Evolutionary conservation across 352 stramenopile genomes (phyloP).

Genomic region (Plasmopara muralis): DNA sequence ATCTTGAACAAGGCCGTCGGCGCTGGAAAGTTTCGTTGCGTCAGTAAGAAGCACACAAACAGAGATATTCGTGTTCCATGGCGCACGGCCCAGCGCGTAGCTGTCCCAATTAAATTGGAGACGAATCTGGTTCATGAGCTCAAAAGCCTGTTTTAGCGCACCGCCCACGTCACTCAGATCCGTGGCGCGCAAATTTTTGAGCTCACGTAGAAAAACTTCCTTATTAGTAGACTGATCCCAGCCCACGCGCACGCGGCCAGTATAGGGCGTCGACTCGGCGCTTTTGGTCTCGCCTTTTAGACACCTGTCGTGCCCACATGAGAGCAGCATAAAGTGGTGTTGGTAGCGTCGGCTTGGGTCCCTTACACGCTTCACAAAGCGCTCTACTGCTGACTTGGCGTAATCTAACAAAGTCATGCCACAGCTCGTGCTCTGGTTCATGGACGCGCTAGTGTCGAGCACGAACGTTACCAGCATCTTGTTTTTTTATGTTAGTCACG

Average conservation of each 20-base stretch:
- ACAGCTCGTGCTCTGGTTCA: slow-evolving; percentile 85
- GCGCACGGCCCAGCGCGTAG: slow-evolving; percentile 67
- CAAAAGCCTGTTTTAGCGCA: slow-evolving; percentile 71
- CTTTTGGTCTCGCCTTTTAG: slow-evolving; percentile 9
- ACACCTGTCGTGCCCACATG: slow-evolving; percentile 45
- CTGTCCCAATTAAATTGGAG: slow-evolving; percentile 86
- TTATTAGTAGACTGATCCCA: slow-evolving; percentile 86
- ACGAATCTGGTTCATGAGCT: slow-evolving; percentile 87
- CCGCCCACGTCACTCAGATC: slow-evolving; percentile 74
- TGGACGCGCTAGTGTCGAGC: slow-evolving; percentile 86
- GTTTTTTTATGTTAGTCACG: background rate
- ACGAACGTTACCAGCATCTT: slow-evolving; percentile 87
- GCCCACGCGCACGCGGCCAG: slow-evolving; percentile 68
- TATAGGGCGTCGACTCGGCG: slow-evolving; percentile 26
- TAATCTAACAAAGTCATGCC: slow-evolving; percentile 87
- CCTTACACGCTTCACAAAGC: slow-evolving; percentile 82
- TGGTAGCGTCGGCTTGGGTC: slow-evolving; percentile 77
- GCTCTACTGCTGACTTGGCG: slow-evolving; percentile 83
- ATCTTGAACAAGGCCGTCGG: slow-evolving; percentile 68
- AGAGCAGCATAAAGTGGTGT: slow-evolving; percentile 86
- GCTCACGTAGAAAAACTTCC: slow-evolving; percentile 67
- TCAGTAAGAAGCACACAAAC: slow-evolving; percentile 80
- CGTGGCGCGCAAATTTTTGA: slow-evolving; percentile 77
- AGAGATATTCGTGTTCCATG: slow-evolving; percentile 81
- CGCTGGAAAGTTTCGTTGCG: slow-evolving; percentile 56